Conservation (phyloP, 2,329 filamentous ascomycete genomes). For the Sclerotinia spermophila region DNA sequence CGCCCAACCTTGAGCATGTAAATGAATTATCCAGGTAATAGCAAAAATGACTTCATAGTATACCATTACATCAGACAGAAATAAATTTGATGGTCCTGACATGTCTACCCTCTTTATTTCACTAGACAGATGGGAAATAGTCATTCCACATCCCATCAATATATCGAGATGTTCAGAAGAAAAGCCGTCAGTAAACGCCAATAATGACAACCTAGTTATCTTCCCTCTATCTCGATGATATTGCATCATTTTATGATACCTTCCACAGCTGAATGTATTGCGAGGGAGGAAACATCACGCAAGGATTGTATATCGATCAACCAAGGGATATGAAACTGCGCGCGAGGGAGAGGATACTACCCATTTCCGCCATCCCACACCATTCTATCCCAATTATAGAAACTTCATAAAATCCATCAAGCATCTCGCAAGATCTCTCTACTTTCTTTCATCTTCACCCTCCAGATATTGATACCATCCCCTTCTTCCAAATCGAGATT, state of each 20-base stretch:
- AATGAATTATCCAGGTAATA: not conserved
- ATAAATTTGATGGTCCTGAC: not conserved
- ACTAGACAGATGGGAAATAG: not conserved
- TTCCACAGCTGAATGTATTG: not conserved
- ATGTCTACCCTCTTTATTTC: not conserved
- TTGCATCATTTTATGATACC: not conserved
- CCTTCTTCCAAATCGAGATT: not conserved
- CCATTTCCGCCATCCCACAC: not conserved
- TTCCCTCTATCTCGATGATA: not conserved
- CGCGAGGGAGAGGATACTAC: not conserved
- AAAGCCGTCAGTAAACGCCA: too few relatives aligned
- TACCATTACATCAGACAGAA: not conserved
- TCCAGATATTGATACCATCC: not conserved
- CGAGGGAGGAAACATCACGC: too few relatives aligned
- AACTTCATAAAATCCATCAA: not conserved
- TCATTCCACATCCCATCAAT: not conserved
- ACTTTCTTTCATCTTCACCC: not conserved
- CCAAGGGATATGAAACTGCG: not conserved
- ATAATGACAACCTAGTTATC: not conserved
- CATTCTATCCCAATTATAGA: not conserved
- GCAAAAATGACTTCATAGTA: not conserved
- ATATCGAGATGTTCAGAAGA: not conserved
- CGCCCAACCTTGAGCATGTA: not conserved
- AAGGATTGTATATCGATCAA: not conserved
- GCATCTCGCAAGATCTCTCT: not conserved